Percentiles rank a stretch among this genome's conserved stretches.
phyloP scores from a whole-genome alignment of 768 basidiomycete species.

The Xerocomus potaroensis region DNA sequence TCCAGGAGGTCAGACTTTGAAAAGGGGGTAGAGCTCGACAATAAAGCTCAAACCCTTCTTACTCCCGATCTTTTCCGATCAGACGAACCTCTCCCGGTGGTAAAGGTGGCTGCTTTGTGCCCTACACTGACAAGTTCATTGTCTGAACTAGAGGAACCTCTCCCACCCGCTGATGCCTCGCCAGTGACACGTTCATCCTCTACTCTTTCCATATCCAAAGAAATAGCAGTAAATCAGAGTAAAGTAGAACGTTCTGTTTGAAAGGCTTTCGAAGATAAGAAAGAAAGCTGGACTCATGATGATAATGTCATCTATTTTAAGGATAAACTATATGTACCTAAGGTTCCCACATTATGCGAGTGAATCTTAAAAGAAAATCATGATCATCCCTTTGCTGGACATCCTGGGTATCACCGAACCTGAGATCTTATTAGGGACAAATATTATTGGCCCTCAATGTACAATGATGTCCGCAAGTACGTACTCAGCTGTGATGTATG shows the following conservation, averaged over 20 bases:
- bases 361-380: background rate
- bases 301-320: background rate
- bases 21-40: too few species aligned
- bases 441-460: background rate
- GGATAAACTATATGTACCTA: background rate
- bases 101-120: too few species aligned
- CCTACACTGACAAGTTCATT: too few species aligned
- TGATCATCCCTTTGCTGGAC: background rate
- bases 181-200: too few species aligned
- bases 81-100: too few species aligned
- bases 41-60: too few species aligned
- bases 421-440: background rate
- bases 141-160: too few species aligned
- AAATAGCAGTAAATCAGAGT: background rate
- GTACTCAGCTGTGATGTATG: background rate
- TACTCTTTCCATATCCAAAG: too few species aligned
- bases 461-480: background rate
- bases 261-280: background rate
- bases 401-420: slow-evolving; percentile 17
- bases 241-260: background rate
- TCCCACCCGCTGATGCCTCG: too few species aligned
- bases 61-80: too few species aligned
- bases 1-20: too few species aligned
- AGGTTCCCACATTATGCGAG: background rate
- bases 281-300: background rate